These are phyloP conservation scores for Emericellopsis atlantica DNA, from an alignment of 2,329 filamentous ascomycete genomes.

Conservation along the genomic window DNA sequence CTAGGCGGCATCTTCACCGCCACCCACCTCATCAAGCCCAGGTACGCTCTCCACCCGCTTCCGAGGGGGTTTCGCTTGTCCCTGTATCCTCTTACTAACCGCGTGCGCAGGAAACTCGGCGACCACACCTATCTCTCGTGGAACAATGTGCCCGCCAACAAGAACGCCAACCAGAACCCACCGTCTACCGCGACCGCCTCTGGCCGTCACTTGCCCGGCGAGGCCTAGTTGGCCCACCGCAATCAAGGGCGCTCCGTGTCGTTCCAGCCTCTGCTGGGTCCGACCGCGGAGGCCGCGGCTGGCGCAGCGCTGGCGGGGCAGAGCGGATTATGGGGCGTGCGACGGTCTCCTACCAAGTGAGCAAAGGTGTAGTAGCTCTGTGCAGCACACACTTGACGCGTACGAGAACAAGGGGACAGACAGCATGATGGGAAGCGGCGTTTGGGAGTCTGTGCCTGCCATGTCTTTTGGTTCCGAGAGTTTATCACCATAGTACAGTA, in stretches of 20 bases:
- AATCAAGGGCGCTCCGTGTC: too few relatives aligned
- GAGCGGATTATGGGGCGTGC: too few relatives aligned
- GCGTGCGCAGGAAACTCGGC: conserved; percentile 65
- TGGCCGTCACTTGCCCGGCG: conserved; percentile 35
- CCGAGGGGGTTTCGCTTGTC: background rate
- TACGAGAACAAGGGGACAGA: too few relatives aligned
- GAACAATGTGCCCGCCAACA: conserved; percentile 54
- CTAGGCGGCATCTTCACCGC: conserved; percentile 81
- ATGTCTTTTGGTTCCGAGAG: background rate
- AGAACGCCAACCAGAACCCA: conserved; percentile 18
- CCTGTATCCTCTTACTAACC: background rate
- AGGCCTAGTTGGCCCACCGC: background rate
- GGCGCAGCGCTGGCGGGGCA: too few relatives aligned
- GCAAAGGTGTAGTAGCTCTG: too few relatives aligned
- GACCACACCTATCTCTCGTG: conserved; percentile 96
- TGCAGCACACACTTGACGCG: too few relatives aligned
- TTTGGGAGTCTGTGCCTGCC: too few relatives aligned
- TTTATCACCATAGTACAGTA: background rate
- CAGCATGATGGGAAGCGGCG: too few relatives aligned
- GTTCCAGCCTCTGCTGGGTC: too few relatives aligned
- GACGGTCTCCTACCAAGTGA: too few relatives aligned
- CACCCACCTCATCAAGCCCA: conserved; percentile 82
- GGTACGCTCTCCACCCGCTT: conserved; percentile 36
- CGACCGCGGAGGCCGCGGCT: too few relatives aligned
- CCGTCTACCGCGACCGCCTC: conserved; percentile 31